phyloP scores from a whole-genome alignment of 305 asterid genomes.

The Euphrasia arctica region DNA sequence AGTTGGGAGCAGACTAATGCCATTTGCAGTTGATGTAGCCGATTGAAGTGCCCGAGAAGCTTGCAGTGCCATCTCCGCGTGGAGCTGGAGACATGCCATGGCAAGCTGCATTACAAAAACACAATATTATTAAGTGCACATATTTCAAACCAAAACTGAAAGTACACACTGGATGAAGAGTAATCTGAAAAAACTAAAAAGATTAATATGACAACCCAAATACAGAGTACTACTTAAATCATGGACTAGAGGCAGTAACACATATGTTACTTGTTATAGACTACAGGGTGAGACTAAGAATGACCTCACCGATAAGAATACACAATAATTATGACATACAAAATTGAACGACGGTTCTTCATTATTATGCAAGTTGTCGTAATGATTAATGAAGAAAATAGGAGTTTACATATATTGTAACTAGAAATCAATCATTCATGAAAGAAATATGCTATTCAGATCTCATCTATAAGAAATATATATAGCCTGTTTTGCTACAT shows the following conservation, averaged over 20 bases:
- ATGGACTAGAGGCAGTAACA: not conserved
- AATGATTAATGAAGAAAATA: not conserved
- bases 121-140: slow-evolving; percentile 2
- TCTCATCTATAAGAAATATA: too few relatives aligned
- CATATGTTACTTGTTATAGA: not conserved
- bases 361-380: not conserved
- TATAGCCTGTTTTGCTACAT: not conserved
- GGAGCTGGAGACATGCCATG: slow-evolving; percentile 83
- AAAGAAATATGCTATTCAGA: not conserved
- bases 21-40: slow-evolving; percentile 26
- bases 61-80: slow-evolving; percentile 86
- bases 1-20: slow-evolving; percentile 36
- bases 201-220: not conserved
- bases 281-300: not conserved
- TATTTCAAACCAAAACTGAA: not conserved
- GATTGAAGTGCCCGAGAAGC: slow-evolving; percentile 77
- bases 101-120: slow-evolving; percentile 60
- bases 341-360: not conserved
- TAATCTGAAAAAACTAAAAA: not conserved
- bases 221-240: not conserved
- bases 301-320: not conserved
- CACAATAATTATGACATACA: not conserved
- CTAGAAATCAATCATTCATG: not conserved
- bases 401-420: not conserved
- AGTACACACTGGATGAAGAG: not conserved